Conservation (phyloP, 768 basidiomycete species). For the Lactifluus piperatus region DNA sequence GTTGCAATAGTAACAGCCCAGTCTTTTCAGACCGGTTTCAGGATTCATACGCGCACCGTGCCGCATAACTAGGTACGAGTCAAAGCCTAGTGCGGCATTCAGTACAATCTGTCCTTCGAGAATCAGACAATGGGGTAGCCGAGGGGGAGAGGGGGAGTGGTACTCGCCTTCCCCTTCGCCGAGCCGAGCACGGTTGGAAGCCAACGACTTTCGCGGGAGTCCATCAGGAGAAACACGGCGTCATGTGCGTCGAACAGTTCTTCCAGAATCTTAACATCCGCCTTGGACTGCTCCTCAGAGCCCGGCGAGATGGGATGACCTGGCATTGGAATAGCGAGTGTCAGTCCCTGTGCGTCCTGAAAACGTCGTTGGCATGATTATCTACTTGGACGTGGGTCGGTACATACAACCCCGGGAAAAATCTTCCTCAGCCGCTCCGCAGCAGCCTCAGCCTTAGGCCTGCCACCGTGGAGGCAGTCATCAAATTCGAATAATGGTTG, state of each 20-base stretch:
- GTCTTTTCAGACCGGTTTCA: constrained; percentile 28
- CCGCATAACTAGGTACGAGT: constrained; percentile 94
- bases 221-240: constrained; percentile 90
- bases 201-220: constrained; percentile 97
- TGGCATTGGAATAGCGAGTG: constrained; percentile 90
- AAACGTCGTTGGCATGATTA: neutral
- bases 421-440: constrained; percentile 80
- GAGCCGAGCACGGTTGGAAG: constrained; percentile 84
- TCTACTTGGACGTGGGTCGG: neutral
- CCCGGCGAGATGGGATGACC: constrained; percentile 80
- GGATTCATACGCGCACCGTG: constrained; percentile 59
- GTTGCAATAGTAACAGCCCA: constrained; percentile 98
- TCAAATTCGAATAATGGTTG: constrained; percentile 95
- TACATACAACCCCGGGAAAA: constrained; percentile 83
- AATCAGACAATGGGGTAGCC: neutral
- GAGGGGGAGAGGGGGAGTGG: neutral
- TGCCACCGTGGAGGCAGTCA: constrained; percentile 88
- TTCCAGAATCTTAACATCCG: constrained; percentile 69
- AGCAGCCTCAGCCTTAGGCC: constrained; percentile 87
- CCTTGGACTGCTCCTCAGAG: constrained; percentile 45
- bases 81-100: constrained; percentile 93
- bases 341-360: constrained; percentile 75
- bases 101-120: constrained; percentile 59
- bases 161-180: constrained; percentile 68
- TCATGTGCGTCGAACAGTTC: constrained; percentile 78